Conservation (phyloP, 306 rosid genomes). For the Begonia peltatifolia region DNA sequence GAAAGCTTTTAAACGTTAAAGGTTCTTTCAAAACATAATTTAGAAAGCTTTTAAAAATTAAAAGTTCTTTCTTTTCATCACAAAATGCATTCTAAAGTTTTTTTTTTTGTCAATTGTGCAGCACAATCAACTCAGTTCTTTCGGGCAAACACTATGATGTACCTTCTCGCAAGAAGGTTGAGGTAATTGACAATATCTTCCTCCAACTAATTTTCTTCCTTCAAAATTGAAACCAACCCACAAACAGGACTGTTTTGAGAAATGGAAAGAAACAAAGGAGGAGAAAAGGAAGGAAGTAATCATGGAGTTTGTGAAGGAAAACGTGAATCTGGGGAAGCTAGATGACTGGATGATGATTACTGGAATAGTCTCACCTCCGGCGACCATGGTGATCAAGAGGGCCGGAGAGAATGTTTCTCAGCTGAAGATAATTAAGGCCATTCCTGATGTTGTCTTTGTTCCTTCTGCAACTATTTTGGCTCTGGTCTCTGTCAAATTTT, state of each 20-base stretch:
- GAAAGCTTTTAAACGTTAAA: too few relatives aligned
- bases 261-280: constrained; percentile 2
- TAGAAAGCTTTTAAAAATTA: too few relatives aligned
- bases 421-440: constrained; percentile 25
- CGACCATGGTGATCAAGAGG: constrained; percentile 38
- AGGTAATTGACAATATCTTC: constrained; percentile 19
- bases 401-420: constrained; percentile 36
- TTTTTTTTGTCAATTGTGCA: constrained; percentile 3
- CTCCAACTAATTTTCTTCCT: neutral
- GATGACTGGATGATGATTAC: constrained; percentile 32
- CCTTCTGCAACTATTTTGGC: constrained; percentile 34
- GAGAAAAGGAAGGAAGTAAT: neutral
- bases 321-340: constrained; percentile 23
- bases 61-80: too few relatives aligned
- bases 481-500: constrained; percentile 30
- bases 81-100: too few relatives aligned
- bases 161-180: constrained; percentile 18
- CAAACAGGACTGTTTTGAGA: constrained; percentile 10
- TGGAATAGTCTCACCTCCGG: constrained; percentile 46
- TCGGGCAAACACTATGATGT: constrained; percentile 51
- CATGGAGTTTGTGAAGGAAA: constrained; percentile 6
- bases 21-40: too few relatives aligned
- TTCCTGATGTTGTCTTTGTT: constrained; percentile 46
- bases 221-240: neutral
- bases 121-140: constrained; percentile 38